Evolutionary conservation across 495 filamentous ascomycete species (phyloP).

Genomic region (Pseudoneurospora amorphoporcata): DNA sequence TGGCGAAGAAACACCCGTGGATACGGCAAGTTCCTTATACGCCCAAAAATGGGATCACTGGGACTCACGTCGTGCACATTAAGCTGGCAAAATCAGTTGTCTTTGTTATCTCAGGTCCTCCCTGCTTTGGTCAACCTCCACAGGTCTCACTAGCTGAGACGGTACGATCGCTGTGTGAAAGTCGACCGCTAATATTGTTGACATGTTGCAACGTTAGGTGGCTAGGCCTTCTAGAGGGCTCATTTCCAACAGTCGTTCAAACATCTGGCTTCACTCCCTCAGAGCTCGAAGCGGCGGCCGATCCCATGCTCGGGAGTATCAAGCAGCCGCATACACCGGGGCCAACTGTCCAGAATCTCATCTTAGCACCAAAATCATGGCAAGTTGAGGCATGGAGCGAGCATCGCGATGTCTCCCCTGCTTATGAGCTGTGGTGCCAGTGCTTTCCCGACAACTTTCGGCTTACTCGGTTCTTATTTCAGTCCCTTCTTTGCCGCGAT

Average conservation of each 20-base stretch:
- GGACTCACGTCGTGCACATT: constrained; percentile 49
- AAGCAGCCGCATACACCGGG: constrained; percentile 4
- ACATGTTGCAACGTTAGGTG: constrained; percentile 34
- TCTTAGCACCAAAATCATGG: constrained; percentile 34
- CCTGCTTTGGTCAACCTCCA: constrained; percentile 23
- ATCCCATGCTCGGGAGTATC: constrained; percentile 39
- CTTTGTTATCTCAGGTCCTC: constrained; percentile 40
- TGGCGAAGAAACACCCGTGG: constrained; percentile 43
- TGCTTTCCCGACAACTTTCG: constrained; percentile 36
- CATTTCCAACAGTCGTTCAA: constrained; percentile 39
- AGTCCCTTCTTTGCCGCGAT: constrained; percentile 44
- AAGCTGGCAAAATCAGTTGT: constrained; percentile 43
- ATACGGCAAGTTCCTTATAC: constrained; percentile 54
- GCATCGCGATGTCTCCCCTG: constrained; percentile 27
- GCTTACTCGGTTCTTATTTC: constrained; percentile 33
- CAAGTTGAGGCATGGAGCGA: constrained; percentile 36
- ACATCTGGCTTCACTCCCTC: constrained; percentile 36
- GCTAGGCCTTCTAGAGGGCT: constrained; percentile 23
- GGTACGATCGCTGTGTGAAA: constrained; percentile 31
- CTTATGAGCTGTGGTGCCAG: constrained; percentile 42
- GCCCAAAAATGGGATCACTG: constrained; percentile 45
- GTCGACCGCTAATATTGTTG: constrained; percentile 41
- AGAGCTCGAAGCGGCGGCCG: constrained; percentile 45
- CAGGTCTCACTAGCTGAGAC: constrained; percentile 36
- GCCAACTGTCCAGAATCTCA: constrained; percentile 26